Evolutionary conservation across 768 basidiomycete genomes (phyloP).

Genomic region (Boletus sp.): DNA sequence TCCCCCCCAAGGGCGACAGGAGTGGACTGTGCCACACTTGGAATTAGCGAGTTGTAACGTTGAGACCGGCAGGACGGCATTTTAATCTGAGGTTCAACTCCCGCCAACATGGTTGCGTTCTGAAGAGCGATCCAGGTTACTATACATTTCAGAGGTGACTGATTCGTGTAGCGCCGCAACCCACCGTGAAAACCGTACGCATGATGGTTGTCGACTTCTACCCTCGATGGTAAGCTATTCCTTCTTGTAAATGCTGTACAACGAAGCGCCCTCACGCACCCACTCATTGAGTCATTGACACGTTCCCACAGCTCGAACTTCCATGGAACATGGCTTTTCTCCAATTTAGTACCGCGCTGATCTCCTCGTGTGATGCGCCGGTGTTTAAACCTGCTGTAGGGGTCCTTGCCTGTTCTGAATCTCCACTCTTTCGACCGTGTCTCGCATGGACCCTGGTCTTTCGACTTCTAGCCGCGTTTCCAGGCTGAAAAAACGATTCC

Average conservation of each 20-base stretch:
- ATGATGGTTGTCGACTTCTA: no score
- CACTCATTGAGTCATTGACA: neutral
- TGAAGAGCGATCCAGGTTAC: no score
- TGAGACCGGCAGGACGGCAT: no score
- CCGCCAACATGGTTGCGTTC: no score
- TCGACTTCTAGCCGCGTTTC: slow-evolving; percentile 1
- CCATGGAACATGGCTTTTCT: neutral
- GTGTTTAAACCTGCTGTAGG: neutral
- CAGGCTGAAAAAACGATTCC: slow-evolving; percentile 35
- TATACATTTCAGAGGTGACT: no score
- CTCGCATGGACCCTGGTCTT: neutral
- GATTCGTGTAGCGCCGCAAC: neutral
- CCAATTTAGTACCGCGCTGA: neutral
- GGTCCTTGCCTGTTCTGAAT: neutral
- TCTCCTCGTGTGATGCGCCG: neutral
- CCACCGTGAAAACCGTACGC: neutral
- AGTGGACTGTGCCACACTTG: no score
- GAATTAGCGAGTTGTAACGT: no score
- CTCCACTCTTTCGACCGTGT: neutral
- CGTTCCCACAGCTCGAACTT: neutral
- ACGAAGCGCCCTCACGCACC: no score
- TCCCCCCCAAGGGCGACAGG: no score
- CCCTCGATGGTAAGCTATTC: neutral
- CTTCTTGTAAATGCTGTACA: neutral
- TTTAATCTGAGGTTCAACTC: no score